phyloP scores from a whole-genome alignment of 1,284 basidiomycete species.

The Pterulicium gracile region DNA sequence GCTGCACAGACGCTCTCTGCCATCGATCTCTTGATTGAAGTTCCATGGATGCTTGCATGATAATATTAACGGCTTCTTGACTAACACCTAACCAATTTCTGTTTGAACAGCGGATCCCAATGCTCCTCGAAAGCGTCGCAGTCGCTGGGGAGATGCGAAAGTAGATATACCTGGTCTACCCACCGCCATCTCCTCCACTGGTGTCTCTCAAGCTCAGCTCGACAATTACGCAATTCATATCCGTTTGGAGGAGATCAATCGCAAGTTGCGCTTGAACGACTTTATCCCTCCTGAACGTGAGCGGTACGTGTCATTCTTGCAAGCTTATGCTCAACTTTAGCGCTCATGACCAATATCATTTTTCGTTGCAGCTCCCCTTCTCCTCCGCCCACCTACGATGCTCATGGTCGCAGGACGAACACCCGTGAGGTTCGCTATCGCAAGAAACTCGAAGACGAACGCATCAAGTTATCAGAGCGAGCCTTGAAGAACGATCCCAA shows the following conservation, averaged over 20 bases:
- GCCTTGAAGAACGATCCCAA: conserved; percentile 98
- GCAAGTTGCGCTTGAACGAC: conserved; percentile 88
- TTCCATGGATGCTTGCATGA: conserved; percentile 25
- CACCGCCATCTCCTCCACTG: conserved; percentile 83
- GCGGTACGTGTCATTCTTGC: conserved; percentile 38
- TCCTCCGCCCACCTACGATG: conserved; percentile 95
- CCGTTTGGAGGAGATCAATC: conserved; percentile 93
- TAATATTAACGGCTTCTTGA: conserved; percentile 44
- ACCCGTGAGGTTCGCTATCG: conserved; percentile 97
- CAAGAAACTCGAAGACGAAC: conserved; percentile 97
- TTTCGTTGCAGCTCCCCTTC: conserved; percentile 67
- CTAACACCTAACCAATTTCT: conserved; percentile 39
- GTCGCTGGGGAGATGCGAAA: conserved; percentile 91
- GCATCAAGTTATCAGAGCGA: conserved; percentile 85
- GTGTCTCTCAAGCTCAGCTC: conserved; percentile 85
- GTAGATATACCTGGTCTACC: conserved; percentile 84
- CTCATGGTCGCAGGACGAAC: conserved; percentile 94
- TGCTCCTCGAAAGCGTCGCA: conserved; percentile 83
- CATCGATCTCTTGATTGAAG: conserved; percentile 16
- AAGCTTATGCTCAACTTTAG: conserved; percentile 2
- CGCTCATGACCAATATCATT: conserved; percentile 15
- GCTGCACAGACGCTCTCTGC: too few species aligned
- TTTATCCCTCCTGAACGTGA: conserved; percentile 94
- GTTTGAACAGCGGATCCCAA: conserved; percentile 59
- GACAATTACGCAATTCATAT: conserved; percentile 94